Percentiles rank a stretch among this genome's conserved stretches.
phyloP scores from a whole-genome alignment of 179 eudicot genomes.

The Beta lomatogona region DNA sequence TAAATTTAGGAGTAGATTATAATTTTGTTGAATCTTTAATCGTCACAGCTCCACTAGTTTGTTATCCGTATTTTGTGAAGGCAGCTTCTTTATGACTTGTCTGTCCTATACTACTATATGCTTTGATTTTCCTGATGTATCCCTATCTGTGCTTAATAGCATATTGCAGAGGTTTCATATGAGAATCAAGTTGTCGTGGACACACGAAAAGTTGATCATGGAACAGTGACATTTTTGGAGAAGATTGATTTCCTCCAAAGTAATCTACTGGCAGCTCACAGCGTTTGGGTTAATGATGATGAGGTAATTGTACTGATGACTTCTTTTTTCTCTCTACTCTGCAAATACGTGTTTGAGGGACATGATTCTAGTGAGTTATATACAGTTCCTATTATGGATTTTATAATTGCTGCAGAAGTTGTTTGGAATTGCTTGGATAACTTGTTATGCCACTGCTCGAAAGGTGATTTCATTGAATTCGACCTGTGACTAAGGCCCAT shows the following conservation, averaged over 20 bases:
- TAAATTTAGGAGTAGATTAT: background rate
- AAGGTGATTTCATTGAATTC: background rate
- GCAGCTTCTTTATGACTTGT: background rate
- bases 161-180: constrained; percentile 81
- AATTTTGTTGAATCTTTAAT: background rate
- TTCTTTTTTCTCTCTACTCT: background rate
- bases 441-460: background rate
- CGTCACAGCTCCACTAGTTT: background rate
- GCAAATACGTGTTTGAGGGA: background rate
- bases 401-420: background rate
- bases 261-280: constrained; percentile 87
- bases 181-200: constrained; percentile 74
- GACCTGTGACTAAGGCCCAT: background rate
- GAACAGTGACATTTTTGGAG: constrained; percentile 81
- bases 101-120: background rate
- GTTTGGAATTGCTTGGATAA: background rate
- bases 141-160: constrained; percentile 37
- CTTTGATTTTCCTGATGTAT: background rate
- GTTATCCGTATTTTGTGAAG: background rate
- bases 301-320: constrained; percentile 52
- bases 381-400: background rate
- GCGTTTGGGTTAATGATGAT: constrained; percentile 79
- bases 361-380: too few species aligned
- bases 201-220: constrained; percentile 69
- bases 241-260: constrained; percentile 64